These are phyloP conservation scores for Talaromyces trachyspermus DNA, from an alignment of 495 filamentous ascomycete genomes.

Conservation along the genomic window DNA sequence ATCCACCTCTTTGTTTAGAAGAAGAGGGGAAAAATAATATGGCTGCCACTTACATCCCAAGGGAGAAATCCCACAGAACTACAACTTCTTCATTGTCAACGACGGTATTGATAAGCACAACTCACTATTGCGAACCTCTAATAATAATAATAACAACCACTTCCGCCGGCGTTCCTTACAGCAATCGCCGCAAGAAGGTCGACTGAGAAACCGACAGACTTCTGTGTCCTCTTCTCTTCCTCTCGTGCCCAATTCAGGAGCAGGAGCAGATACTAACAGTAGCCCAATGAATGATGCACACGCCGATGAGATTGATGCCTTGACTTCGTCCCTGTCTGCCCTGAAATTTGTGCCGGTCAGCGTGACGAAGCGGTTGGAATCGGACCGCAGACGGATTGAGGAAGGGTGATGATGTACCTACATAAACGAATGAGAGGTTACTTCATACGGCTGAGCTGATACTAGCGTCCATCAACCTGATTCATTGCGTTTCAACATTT, in stretches of 20 bases:
- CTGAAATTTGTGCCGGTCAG: slow-evolving; percentile 76
- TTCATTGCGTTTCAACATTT: no score
- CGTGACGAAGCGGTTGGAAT: slow-evolving; percentile 34
- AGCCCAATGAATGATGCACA: slow-evolving; percentile 7
- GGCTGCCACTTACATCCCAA: background rate
- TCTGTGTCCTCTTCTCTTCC: slow-evolving; percentile 24
- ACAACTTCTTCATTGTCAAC: slow-evolving; percentile 83
- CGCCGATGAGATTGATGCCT: slow-evolving; percentile 54
- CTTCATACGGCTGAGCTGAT: no score
- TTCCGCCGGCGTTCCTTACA: slow-evolving; percentile 15
- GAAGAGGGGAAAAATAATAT: background rate
- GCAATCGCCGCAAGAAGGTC: slow-evolving; percentile 27
- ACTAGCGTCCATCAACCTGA: no score
- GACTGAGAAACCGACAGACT: slow-evolving; percentile 28
- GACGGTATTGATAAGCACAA: slow-evolving; percentile 78
- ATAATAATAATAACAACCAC: slow-evolving; percentile 41
- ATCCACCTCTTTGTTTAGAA: background rate
- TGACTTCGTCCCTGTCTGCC: slow-evolving; percentile 74
- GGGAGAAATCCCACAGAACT: slow-evolving; percentile 44
- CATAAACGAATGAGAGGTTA: no score
- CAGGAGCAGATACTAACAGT: slow-evolving; percentile 3
- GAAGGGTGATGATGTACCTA: no score
- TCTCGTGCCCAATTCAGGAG: no score
- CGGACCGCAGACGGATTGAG: slow-evolving; percentile 5
- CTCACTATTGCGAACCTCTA: slow-evolving; percentile 58